Evolutionary conservation across 1,139 yeast species (phyloP).

Genomic region (Protomyces arabidopsidicola): DNA sequence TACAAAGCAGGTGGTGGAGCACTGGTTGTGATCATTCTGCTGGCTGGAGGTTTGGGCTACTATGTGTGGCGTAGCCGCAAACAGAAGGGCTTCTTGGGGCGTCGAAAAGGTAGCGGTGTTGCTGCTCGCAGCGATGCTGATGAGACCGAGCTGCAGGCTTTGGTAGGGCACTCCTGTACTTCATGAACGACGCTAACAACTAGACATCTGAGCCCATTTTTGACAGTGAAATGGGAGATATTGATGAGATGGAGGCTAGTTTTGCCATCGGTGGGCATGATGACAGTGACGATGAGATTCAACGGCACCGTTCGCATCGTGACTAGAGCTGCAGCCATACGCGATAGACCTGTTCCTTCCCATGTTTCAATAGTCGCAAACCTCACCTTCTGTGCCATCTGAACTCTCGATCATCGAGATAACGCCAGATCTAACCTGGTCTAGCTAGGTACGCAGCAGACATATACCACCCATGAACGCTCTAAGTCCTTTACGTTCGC

Average conservation of each 20-base stretch:
- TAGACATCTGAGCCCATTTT: background rate
- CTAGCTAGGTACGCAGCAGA: too few species aligned
- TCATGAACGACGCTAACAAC: background rate
- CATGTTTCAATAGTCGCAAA: too few species aligned
- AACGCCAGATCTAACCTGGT: too few species aligned
- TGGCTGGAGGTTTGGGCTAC: conserved; percentile 35
- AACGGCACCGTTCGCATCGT: background rate
- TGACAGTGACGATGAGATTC: background rate
- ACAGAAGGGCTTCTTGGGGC: conserved; percentile 1
- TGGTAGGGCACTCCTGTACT: conserved; percentile 26
- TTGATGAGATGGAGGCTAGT: background rate
- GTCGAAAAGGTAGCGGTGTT: conserved; percentile 10
- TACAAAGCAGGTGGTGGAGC: conserved; percentile 43
- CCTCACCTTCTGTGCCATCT: too few species aligned
- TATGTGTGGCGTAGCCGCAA: conserved; percentile 34
- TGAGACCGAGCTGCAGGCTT: conserved; percentile 32
- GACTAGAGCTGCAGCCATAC: background rate
- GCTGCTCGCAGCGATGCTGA: conserved; percentile 21
- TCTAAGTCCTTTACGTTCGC: background rate
- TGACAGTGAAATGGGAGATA: background rate
- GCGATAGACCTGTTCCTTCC: too few species aligned
- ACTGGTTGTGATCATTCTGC: conserved; percentile 39
- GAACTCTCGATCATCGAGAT: too few species aligned
- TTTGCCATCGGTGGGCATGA: background rate
- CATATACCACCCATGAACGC: background rate